These are phyloP conservation scores for Xylariaceae sp. DNA, from an alignment of 2,329 filamentous ascomycete genomes.

Conservation along the genomic window DNA sequence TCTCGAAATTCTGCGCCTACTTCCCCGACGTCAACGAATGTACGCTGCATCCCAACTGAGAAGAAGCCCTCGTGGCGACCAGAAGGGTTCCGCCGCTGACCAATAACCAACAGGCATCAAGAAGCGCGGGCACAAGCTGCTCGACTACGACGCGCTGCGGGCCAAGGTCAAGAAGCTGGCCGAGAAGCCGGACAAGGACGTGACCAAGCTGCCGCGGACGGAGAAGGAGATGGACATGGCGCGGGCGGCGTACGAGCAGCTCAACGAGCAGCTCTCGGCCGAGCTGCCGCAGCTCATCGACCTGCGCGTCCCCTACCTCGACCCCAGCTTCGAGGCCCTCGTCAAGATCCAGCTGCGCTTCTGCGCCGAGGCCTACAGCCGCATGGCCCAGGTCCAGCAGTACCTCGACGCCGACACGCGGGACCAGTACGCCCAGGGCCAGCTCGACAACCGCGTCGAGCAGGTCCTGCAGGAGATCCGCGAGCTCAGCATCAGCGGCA, in stretches of 20 bases:
- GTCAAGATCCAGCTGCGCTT: slow-evolving; percentile 98
- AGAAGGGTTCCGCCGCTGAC: neutral
- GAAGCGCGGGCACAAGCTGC: slow-evolving; percentile 95
- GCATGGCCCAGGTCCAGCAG: slow-evolving; percentile 99
- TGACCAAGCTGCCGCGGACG: slow-evolving; percentile 87
- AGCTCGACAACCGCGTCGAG: slow-evolving; percentile 85
- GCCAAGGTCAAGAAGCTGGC: slow-evolving; percentile 94
- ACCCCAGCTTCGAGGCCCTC: slow-evolving; percentile 93
- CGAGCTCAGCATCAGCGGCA: slow-evolving; percentile 84
- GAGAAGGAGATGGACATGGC: slow-evolving; percentile 97
- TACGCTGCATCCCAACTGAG: slow-evolving; percentile 28
- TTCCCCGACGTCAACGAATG: slow-evolving; percentile 99
- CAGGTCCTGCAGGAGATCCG: slow-evolving; percentile 95
- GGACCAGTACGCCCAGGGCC: slow-evolving; percentile 91
- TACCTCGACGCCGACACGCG: slow-evolving; percentile 92
- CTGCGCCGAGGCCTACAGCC: slow-evolving; percentile 92
- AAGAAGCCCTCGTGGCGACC: no score
- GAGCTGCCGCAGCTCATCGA: slow-evolving; percentile 96
- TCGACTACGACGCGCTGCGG: slow-evolving; percentile 94
- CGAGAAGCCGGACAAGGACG: slow-evolving; percentile 98
- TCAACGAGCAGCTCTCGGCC: slow-evolving; percentile 91
- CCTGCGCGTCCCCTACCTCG: slow-evolving; percentile 90
- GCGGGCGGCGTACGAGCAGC: slow-evolving; percentile 84
- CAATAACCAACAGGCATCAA: slow-evolving; percentile 62
- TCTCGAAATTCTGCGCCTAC: slow-evolving; percentile 92